These are phyloP conservation scores for Luvunga scandens DNA, from an alignment of 345 rosid genomes.

Conservation along the genomic window DNA sequence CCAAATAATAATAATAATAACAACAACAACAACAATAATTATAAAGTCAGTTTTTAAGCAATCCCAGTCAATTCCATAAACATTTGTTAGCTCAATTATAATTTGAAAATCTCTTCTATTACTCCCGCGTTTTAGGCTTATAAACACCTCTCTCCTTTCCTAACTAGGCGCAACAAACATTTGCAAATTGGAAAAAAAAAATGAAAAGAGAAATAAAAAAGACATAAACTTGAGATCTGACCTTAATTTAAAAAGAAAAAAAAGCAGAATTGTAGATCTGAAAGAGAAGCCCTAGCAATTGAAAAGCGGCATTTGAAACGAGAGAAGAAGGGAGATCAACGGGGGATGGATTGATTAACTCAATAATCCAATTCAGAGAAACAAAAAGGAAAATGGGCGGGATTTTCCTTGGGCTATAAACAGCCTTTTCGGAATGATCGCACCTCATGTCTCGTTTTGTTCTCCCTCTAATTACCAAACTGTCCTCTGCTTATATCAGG, in stretches of 20 bases:
- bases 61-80: neutral
- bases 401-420: constrained; percentile 5
- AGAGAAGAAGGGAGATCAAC: neutral
- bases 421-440: constrained; percentile 7
- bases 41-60: neutral
- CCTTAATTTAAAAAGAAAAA: neutral
- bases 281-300: neutral
- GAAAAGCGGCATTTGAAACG: neutral
- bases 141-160: neutral
- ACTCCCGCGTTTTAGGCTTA: neutral
- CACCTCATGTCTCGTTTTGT: no score
- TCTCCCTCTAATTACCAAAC: neutral
- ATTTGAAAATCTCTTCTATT: neutral
- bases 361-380: neutral
- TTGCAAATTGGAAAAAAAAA: neutral
- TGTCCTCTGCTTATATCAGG: neutral
- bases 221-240: neutral
- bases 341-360: no score
- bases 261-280: neutral
- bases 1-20: no score
- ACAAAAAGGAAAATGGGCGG: neutral
- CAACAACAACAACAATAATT: no score
- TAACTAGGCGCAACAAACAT: neutral
- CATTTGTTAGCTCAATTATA: neutral
- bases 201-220: neutral